Base-by-base conservation (phyloP, 495 filamentous ascomycete species). In the Clavariopsis aquatica region DNA sequence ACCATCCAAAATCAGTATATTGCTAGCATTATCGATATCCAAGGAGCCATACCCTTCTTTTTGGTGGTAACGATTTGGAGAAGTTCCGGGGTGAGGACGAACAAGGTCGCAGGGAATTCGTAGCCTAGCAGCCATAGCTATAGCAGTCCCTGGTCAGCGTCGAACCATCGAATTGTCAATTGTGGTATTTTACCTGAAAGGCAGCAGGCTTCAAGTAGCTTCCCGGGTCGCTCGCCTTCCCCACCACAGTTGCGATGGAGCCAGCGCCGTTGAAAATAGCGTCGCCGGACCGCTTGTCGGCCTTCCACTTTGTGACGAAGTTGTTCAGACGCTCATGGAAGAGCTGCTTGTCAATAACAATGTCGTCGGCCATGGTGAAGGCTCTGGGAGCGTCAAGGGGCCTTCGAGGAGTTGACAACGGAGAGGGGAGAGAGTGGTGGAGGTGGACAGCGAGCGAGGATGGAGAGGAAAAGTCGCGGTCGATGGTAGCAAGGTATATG, bases 121-220 rank as follows among this genome's bases (percentile, higher is more conserved):
- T 98, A 99, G 66, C 94, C 94, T 62, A 99, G 84, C 52, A 99
- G 82, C 94, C 94, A 99, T 78, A 97, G 96, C 92, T 98, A 78
- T 43, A n/a, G 65, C 3, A 56, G 24, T 53, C n/a, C 13, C 10
- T 24, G 22, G 7, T 51, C 46, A 52, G 34, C 36, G 31, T 7
- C 43, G 20, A 4, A 43, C 19, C 17, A 23, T 45, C 49, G 27
- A 4, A 53, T 46, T 17, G 27, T 22, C 23, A 15, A 26, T n/a
- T 23, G 23, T 15, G 22, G 8, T 24, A 47, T 83, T 88, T 54
- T 86, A 96, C 92, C 78, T 97, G 92, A 77, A 96, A 88, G 31
- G 94, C 91, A 77, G 96, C 95, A 69, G 90, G 93, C 81, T 99
- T 99, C 74, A 90, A 86, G 70, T 92, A 96, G 60, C 86, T 83